A percentile compares a stretch with the other conserved stretches of the same genome.
phyloP scores from a whole-genome alignment of 164 flowering plant genomes.

The Santalum album region DNA sequence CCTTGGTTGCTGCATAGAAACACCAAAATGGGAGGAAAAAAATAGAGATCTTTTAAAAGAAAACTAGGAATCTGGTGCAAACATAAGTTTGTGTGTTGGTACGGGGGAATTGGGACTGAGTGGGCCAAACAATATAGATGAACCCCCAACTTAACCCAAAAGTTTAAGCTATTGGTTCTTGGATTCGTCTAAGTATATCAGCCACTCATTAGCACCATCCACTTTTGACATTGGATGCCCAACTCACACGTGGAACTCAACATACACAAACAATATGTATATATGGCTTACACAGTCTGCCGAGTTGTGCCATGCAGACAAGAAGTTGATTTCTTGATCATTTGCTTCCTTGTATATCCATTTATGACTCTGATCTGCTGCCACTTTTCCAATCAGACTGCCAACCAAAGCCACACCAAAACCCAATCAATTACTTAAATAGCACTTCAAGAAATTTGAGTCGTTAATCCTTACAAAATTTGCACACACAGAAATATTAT shows the following conservation, averaged over 20 bases:
- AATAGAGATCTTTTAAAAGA: too few species aligned
- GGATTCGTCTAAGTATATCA: too few species aligned
- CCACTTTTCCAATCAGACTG: slow-evolving; percentile 94
- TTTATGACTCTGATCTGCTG: slow-evolving; percentile 91
- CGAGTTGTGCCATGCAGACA: slow-evolving; percentile 89
- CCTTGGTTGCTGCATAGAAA: slow-evolving; percentile 69
- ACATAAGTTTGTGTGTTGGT: too few species aligned
- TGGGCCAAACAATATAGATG: too few species aligned
- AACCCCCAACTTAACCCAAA: too few species aligned
- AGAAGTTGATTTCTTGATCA: slow-evolving; percentile 80
- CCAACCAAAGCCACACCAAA: neutral
- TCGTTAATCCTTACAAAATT: too few species aligned
- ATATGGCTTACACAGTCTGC: slow-evolving; percentile 62
- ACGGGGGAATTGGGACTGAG: too few species aligned
- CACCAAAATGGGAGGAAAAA: too few species aligned
- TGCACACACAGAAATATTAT: neutral
- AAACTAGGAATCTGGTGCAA: too few species aligned
- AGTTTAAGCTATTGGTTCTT: too few species aligned
- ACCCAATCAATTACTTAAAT: neutral
- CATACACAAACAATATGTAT: neutral
- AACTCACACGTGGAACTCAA: neutral
- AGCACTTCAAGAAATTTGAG: neutral
- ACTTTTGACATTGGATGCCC: too few species aligned
- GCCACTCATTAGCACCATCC: too few species aligned
- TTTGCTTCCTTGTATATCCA: slow-evolving; percentile 81